Base-by-base conservation (phyloP, 2,329 filamentous ascomycete genomes). In the Acephala macrosclerotiorum region DNA sequence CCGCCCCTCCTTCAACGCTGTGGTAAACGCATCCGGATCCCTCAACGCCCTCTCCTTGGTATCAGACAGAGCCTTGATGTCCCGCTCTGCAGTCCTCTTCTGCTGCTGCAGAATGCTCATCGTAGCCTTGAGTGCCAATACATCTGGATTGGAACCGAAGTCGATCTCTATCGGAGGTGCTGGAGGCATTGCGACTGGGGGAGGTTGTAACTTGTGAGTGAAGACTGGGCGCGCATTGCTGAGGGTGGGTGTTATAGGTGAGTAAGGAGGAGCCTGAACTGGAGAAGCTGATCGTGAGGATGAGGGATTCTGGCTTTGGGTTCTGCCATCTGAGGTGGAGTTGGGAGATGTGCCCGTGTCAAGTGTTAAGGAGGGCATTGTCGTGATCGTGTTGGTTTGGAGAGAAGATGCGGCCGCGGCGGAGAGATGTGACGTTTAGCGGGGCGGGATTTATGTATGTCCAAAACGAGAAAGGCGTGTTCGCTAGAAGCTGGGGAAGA, bases 21-120 rank as follows among this genome's bases (percentile, higher is more conserved):
- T 82, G 45, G 89, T 81, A 77, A 97, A 97, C 0, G 82, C 87
- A 56, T 89, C 83, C 0, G 94, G 93, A 68, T 95, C 84, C 8
- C 83, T 83, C 0, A 93, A 79, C 6, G 93, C 94, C 3, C 87
- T 87, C 20, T 86, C 81, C 77, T 94, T 95, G 73, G 92, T 86
- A 64, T 83, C 82, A 71, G 89, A 86, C 38, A 97, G 83, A 0
- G 85, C 81, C 71, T 87, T 85, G 60, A 97, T 89, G 79, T 97
- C 94, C 56, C 87, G 85, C 58, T 89, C 82, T 47, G 93, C 93
- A 76, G 91, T 91, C 74, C 90, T 88, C 69, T 89, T 89, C 81
- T 98, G 95, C 70, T 97, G 84, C 80, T 97, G 93, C 56, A 98
- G 83, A 60, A 97, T 89, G 9, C 92, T 91, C 66, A 97, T 93